Evolutionary conservation across 164 flowering plant genomes (phyloP).

Genomic region (Nelumbo lutea): DNA sequence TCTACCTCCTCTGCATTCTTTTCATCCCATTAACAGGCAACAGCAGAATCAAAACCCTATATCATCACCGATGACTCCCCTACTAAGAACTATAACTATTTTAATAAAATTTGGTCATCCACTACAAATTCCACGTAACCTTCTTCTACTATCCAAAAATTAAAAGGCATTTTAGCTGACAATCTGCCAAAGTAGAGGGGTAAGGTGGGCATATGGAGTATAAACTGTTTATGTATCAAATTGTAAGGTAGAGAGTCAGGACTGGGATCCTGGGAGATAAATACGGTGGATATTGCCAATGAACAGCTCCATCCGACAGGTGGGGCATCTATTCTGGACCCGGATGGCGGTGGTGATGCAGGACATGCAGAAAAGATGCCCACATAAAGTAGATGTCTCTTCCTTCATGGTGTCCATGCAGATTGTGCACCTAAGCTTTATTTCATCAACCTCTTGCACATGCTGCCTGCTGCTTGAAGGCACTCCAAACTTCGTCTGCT

Average conservation of each 20-base stretch:
- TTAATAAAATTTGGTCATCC: no score
- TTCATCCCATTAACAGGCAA: no score
- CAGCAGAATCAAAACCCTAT: no score
- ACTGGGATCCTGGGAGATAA: conserved; percentile 37
- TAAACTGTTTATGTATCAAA: no score
- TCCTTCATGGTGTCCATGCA: conserved; percentile 44
- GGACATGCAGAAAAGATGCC: conserved; percentile 47
- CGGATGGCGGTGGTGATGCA: conserved; percentile 38
- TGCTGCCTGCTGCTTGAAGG: conserved; percentile 17
- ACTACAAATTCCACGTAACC: no score
- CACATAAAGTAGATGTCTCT: conserved; percentile 48
- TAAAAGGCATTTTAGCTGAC: no score
- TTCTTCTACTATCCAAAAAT: no score
- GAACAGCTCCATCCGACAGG: conserved; percentile 35
- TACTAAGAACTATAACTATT: no score
- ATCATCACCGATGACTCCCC: no score
- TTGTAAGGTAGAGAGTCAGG: conserved; percentile 8
- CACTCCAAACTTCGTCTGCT: conserved; percentile 17
- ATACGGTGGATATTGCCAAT: conserved; percentile 31
- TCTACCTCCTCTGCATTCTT: no score
- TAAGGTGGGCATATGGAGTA: no score
- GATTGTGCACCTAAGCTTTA: conserved; percentile 32
- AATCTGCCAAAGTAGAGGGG: no score
- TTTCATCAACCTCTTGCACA: conserved; percentile 6
- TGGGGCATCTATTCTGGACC: conserved; percentile 39